phyloP scores from a whole-genome alignment of 352 stramenopile genomes.

The Salisapilia sapeloensis region DNA sequence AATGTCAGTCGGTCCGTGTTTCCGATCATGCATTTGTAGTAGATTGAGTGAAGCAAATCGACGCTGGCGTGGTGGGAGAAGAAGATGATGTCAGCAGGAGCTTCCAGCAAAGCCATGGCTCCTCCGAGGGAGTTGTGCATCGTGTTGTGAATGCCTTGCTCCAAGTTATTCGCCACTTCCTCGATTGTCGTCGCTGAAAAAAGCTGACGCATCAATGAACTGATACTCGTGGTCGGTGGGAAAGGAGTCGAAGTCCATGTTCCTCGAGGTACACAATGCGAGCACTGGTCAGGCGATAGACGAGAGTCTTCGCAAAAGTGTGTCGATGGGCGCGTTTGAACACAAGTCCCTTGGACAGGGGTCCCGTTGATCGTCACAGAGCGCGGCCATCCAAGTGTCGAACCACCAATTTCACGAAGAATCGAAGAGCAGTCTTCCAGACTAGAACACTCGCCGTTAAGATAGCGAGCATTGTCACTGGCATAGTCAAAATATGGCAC shows the following conservation, averaged over 20 bases:
- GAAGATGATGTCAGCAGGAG: conserved; percentile 73
- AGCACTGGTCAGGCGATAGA: conserved; percentile 15
- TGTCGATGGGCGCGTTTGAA: conserved; percentile 18
- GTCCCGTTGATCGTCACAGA: conserved; percentile 52
- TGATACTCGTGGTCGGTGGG: conserved; percentile 47
- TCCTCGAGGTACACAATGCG: conserved; percentile 52
- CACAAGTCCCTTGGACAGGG: conserved; percentile 36
- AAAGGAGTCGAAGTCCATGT: conserved; percentile 32
- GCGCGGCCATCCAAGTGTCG: conserved; percentile 9
- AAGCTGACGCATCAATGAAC: conserved; percentile 55
- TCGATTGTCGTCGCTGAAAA: conserved; percentile 51
- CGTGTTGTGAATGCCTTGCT: conserved; percentile 66
- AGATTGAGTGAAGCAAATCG: conserved; percentile 74
- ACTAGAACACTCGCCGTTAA: conserved; percentile 33
- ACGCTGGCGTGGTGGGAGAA: conserved; percentile 75
- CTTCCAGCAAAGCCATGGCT: conserved; percentile 54
- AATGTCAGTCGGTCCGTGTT: conserved; percentile 33
- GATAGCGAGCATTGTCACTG: conserved; percentile 55
- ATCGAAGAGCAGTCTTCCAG: conserved; percentile 63
- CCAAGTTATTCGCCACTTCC: conserved; percentile 39
- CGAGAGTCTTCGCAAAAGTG: conserved; percentile 67
- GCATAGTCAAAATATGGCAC: conserved; percentile 82
- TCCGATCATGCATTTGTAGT: conserved; percentile 62
- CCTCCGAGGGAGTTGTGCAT: conserved; percentile 56
- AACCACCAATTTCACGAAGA: conserved; percentile 53